Evolutionary conservation across 2,329 filamentous ascomycete genomes (phyloP).

Genomic region (Diplodia mutila): DNA sequence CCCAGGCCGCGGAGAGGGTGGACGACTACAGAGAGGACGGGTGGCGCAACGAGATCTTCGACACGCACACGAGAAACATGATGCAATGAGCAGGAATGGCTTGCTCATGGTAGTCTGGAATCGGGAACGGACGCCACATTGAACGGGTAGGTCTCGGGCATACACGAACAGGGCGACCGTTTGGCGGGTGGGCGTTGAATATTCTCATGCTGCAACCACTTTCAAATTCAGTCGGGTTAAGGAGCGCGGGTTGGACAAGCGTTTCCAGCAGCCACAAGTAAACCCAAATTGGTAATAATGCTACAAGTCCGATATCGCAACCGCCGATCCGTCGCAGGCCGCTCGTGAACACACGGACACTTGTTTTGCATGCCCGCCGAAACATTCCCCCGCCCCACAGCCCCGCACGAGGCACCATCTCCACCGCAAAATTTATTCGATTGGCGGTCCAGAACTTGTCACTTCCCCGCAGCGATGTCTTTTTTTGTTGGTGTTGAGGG

Average conservation of each 20-base stretch:
- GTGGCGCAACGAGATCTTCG: slow-evolving; percentile 87
- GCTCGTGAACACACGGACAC: neutral
- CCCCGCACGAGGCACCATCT: neutral
- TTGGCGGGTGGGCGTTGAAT: neutral
- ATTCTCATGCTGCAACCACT: neutral
- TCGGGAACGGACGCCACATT: no score
- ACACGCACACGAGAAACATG: slow-evolving; percentile 48
- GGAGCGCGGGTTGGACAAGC: neutral
- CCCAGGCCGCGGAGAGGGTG: slow-evolving; percentile 70
- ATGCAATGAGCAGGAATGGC: slow-evolving; percentile 17
- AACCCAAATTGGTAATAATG: neutral
- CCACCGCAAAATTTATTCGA: neutral
- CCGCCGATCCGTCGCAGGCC: neutral
- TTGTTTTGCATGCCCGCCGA: neutral
- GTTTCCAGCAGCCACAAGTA: neutral
- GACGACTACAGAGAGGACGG: slow-evolving; percentile 72
- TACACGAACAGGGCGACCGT: neutral
- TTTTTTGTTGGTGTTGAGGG: neutral
- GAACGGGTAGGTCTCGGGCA: neutral
- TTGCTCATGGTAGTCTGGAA: neutral
- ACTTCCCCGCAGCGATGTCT: neutral
- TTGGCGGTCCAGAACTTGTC: neutral
- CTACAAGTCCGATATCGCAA: neutral
- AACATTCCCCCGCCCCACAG: neutral
- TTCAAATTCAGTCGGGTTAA: neutral